A percentile compares a stretch with the other conserved stretches of the same genome.
phyloP scores from a whole-genome alignment of 805 yeast genomes.

The Lipomyces anomalus region DNA sequence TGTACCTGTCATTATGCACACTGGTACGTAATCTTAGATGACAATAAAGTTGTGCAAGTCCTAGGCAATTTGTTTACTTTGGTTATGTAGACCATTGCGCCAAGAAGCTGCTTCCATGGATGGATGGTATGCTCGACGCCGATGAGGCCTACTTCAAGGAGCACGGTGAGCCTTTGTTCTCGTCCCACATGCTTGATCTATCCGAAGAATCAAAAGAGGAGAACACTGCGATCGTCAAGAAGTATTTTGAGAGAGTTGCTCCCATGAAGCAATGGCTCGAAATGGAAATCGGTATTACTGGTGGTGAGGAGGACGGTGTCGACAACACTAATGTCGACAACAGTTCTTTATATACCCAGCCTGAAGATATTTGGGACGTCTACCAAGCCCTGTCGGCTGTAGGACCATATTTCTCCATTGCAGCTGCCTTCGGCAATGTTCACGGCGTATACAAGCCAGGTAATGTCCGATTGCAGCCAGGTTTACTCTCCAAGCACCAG shows the following conservation, averaged over 20 bases:
- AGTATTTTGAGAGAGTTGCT: conserved; percentile 91
- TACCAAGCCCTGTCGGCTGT: conserved; percentile 84
- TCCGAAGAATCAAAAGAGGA: conserved; percentile 95
- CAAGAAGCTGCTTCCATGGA: conserved; percentile 95
- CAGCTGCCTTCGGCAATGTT: conserved; percentile 99
- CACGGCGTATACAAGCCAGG: conserved; percentile 99
- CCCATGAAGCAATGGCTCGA: conserved; percentile 96
- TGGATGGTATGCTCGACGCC: conserved; percentile 94
- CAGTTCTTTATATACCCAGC: conserved; percentile 84
- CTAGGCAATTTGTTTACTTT: too few relatives aligned
- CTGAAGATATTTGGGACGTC: conserved; percentile 91
- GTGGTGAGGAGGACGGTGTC: conserved; percentile 99
- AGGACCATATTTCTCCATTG: conserved; percentile 97
- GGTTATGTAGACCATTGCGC: conserved; percentile 86
- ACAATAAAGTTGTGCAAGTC: too few relatives aligned
- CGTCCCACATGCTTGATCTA: conserved; percentile 97
- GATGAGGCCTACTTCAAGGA: conserved; percentile 85
- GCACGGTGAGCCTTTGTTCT: conserved; percentile 93
- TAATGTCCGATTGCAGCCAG: conserved; percentile 89
- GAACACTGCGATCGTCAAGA: conserved; percentile 89
- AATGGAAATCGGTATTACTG: conserved; percentile 99
- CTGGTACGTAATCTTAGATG: conserved; percentile 36
- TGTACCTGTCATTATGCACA: conserved; percentile 92
- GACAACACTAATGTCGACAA: conserved; percentile 91
- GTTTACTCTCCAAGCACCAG: conserved; percentile 94